Percentiles rank a stretch among this genome's conserved stretches.
Evolutionary conservation across 257 asterid species (phyloP).

Genomic region (Plantago ovata): DNA sequence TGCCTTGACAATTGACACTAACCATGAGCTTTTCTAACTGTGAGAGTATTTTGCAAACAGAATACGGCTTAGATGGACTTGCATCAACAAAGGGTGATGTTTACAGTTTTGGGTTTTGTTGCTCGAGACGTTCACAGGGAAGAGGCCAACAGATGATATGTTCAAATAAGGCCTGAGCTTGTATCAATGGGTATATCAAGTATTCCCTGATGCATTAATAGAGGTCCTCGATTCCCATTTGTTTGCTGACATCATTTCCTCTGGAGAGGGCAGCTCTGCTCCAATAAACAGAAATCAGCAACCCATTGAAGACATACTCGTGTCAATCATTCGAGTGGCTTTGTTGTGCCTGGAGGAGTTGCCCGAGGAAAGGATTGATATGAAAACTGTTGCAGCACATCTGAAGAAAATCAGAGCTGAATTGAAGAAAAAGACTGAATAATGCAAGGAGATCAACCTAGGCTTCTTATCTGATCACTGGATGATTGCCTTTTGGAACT

Average conservation of each 20-base stretch:
- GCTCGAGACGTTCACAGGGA: conserved; percentile 37
- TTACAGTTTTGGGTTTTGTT: conserved; percentile 43
- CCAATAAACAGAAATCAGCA: neutral
- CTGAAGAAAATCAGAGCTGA: conserved; percentile 31
- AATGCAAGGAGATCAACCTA: neutral
- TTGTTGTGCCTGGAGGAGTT: conserved; percentile 30
- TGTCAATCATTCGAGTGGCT: conserved; percentile 22
- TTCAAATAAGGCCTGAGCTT: conserved; percentile 29
- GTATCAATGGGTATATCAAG: conserved; percentile 32
- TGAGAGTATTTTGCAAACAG: conserved; percentile 20
- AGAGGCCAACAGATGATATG: conserved; percentile 36
- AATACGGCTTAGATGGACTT: conserved; percentile 35
- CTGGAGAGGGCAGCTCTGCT: conserved; percentile 5
- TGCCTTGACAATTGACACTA: too few relatives aligned
- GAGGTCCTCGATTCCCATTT: conserved; percentile 31
- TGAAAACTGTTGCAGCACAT: conserved; percentile 20
- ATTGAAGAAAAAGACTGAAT: conserved; percentile 10
- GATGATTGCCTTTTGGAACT: conserved; percentile 2
- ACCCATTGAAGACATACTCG: conserved; percentile 7
- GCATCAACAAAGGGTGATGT: conserved; percentile 35
- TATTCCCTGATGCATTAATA: conserved; percentile 27
- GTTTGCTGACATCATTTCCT: conserved; percentile 5
- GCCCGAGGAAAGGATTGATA: conserved; percentile 31
- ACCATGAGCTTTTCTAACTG: too few relatives aligned
- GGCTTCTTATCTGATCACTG: conserved; percentile 4